phyloP scores from a whole-genome alignment of 176 grass and related monocot species.

The Carex kokanica region DNA sequence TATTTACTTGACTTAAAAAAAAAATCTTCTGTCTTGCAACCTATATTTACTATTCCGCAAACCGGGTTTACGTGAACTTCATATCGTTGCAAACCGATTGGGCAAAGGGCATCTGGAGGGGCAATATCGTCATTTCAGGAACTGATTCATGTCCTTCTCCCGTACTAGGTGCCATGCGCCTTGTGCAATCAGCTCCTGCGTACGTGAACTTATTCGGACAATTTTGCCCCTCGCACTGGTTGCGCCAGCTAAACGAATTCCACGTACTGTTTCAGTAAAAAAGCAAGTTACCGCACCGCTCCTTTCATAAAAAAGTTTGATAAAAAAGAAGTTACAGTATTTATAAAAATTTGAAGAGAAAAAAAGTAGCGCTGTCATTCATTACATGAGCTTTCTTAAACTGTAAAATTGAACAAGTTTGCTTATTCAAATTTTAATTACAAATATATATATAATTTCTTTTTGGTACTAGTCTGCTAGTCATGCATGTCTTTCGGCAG shows the following conservation, averaged over 20 bases:
- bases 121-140: neutral
- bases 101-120: neutral
- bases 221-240: neutral
- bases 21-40: too few relatives aligned
- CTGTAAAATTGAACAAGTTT: too few relatives aligned
- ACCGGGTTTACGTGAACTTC: neutral
- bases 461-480: neutral
- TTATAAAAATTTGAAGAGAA: neutral
- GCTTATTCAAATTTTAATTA: too few relatives aligned
- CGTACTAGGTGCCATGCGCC: constrained; percentile 11
- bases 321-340: too few relatives aligned
- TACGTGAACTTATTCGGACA: neutral
- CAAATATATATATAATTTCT: neutral
- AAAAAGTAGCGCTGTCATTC: neutral
- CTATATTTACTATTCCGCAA: too few relatives aligned
- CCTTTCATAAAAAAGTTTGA: too few relatives aligned
- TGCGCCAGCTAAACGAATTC: neutral
- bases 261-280: neutral
- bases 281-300: neutral
- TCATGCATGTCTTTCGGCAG: too few relatives aligned
- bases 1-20: too few relatives aligned
- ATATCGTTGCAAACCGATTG: neutral
- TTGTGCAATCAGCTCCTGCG: neutral
- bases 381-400: too few relatives aligned
- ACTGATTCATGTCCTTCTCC: neutral